A percentile compares a stretch with the other conserved stretches of the same genome.
phyloP scores from a whole-genome alignment of 2,329 filamentous ascomycete genomes.

The Talaromyces amestolkiae region DNA sequence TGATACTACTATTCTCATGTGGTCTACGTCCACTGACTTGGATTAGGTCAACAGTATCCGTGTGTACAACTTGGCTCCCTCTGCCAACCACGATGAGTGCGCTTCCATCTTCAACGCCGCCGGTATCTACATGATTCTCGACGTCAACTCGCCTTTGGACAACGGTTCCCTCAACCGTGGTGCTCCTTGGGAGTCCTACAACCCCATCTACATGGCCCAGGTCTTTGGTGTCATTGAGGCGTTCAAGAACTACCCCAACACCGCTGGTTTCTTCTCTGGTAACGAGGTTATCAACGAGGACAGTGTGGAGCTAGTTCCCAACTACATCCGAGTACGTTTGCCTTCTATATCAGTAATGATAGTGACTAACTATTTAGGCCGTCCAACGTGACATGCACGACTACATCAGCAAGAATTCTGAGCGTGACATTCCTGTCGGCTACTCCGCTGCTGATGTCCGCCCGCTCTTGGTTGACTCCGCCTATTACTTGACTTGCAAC shows the following conservation, averaged over 20 bases:
- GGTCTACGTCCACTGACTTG: neutral
- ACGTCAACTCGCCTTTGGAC: constrained; percentile 61
- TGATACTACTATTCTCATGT: constrained; percentile 17
- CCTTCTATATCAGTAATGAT: constrained; percentile 11
- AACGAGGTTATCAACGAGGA: constrained; percentile 68
- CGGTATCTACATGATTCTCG: constrained; percentile 65
- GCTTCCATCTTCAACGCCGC: constrained; percentile 64
- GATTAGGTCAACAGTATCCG: constrained; percentile 61
- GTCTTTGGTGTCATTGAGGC: constrained; percentile 64
- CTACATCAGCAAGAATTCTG: constrained; percentile 60
- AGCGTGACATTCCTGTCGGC: constrained; percentile 62
- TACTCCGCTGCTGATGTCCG: constrained; percentile 67
- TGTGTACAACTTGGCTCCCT: constrained; percentile 62
- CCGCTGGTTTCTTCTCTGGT: constrained; percentile 64
- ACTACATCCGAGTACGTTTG: constrained; percentile 52
- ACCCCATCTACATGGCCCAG: constrained; percentile 54
- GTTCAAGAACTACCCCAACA: constrained; percentile 66
- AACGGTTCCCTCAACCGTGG: constrained; percentile 57
- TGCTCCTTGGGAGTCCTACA: constrained; percentile 56
- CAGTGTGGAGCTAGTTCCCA: constrained; percentile 53
- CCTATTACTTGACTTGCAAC: constrained; percentile 60
- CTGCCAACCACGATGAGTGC: constrained; percentile 60
- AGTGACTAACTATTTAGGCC: constrained; percentile 39
- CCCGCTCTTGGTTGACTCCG: constrained; percentile 58
- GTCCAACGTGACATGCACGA: constrained; percentile 67